These are phyloP conservation scores for Naganishia cerealis DNA, from an alignment of 1,284 basidiomycete species.

Conservation along the genomic window DNA sequence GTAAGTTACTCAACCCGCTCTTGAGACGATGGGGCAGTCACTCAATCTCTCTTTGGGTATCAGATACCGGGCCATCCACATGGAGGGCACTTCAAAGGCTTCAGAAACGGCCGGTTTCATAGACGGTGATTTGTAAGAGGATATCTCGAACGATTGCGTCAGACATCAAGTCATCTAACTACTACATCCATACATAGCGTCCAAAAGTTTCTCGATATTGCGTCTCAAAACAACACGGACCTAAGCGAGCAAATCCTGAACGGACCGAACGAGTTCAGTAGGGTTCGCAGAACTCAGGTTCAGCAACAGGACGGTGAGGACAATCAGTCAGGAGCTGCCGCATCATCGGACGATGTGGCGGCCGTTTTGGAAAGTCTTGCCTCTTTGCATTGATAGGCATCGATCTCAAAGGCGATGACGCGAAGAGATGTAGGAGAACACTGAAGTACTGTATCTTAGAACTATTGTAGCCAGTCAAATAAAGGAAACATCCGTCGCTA, in stretches of 20 bases:
- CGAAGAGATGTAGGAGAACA: not conserved
- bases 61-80: conserved; percentile 66
- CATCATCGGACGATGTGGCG: conserved; percentile 18
- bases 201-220: conserved; percentile 63
- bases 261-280: conserved; percentile 45
- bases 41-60: conserved; percentile 9
- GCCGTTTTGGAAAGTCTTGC: conserved; percentile 12
- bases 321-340: not conserved
- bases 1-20: conserved; percentile 55
- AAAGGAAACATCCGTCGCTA: not conserved
- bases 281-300: conserved; percentile 36
- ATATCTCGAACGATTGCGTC: not conserved
- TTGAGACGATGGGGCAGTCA: not conserved
- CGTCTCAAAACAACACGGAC: conserved; percentile 32
- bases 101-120: conserved; percentile 69
- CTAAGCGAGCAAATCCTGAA: conserved; percentile 37
- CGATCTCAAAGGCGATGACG: not conserved
- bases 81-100: conserved; percentile 61
- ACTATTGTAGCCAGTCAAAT: conserved; percentile 6
- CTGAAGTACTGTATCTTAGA: conserved; percentile 15
- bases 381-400: conserved; percentile 1
- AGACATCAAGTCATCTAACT: not conserved
- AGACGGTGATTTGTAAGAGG: conserved; percentile 71
- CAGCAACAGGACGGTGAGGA: conserved; percentile 19
- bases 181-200: conserved; percentile 50